These are phyloP conservation scores for Cryptococcus sp. DNA, from an alignment of 1,284 basidiomycete genomes.

Conservation along the genomic window DNA sequence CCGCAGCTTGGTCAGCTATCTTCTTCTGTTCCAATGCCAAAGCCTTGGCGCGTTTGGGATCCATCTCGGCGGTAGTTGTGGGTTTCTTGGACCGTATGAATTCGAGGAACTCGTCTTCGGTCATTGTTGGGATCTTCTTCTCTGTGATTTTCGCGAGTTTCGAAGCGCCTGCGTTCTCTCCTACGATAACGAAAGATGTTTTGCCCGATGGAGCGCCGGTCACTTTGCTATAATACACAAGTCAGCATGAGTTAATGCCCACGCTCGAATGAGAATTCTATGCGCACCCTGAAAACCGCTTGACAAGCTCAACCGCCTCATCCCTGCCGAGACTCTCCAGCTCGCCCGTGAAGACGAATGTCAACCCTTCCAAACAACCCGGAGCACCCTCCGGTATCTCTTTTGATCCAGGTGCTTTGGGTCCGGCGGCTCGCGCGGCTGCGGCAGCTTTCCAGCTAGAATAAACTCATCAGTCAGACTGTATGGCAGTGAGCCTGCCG, in stretches of 20 bases:
- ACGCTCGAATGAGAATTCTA: background rate
- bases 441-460: conserved; percentile 59
- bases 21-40: conserved; percentile 67
- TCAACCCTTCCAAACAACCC: conserved; percentile 80
- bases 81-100: conserved; percentile 68
- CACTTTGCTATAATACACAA: conserved; percentile 61
- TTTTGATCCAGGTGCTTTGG: conserved; percentile 67
- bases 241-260: background rate
- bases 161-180: conserved; percentile 80
- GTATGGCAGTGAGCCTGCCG: background rate
- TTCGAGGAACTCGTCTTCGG: conserved; percentile 84
- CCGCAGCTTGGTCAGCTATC: conserved; percentile 63
- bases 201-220: conserved; percentile 84
- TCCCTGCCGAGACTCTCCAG: conserved; percentile 83
- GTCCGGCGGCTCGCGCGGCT: conserved; percentile 67
- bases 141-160: conserved; percentile 86
- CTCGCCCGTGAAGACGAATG: conserved; percentile 96
- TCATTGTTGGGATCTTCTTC: conserved; percentile 71
- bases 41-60: conserved; percentile 77
- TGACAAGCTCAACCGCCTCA: conserved; percentile 82
- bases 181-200: conserved; percentile 87
- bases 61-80: conserved; percentile 54
- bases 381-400: conserved; percentile 73
- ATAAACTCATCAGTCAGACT: background rate
- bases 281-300: conserved; percentile 85